phyloP scores from a whole-genome alignment of 345 rosid genomes.

The Acer yangbiense region DNA sequence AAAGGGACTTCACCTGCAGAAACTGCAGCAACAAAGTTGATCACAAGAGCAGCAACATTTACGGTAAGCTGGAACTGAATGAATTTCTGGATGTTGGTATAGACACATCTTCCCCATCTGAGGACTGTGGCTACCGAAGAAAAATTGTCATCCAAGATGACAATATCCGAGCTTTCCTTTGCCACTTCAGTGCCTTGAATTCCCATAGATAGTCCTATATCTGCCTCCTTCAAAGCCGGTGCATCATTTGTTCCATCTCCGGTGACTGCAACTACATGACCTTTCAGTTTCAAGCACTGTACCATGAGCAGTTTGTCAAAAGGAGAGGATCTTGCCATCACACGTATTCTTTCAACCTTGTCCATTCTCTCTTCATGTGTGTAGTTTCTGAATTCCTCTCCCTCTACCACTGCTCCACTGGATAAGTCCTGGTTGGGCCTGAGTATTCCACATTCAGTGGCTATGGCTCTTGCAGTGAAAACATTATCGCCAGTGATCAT shows the following conservation, averaged over 20 bases:
- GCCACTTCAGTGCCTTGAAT: slow-evolving; percentile 82
- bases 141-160: slow-evolving; percentile 76
- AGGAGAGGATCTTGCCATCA: slow-evolving; percentile 85
- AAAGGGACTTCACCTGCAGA: slow-evolving; percentile 72
- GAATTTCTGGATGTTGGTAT: slow-evolving; percentile 74
- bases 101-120: slow-evolving; percentile 81
- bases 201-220: slow-evolving; percentile 80
- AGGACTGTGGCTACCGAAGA: slow-evolving; percentile 63
- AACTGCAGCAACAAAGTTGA: slow-evolving; percentile 72
- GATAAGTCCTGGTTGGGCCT: slow-evolving; percentile 30
- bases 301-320: slow-evolving; percentile 80
- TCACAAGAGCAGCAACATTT: slow-evolving; percentile 64
- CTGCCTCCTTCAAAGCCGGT: slow-evolving; percentile 73
- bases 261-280: slow-evolving; percentile 72
- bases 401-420: slow-evolving; percentile 54
- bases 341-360: slow-evolving; percentile 58
- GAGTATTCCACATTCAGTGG: slow-evolving; percentile 73
- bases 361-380: slow-evolving; percentile 42
- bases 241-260: slow-evolving; percentile 86
- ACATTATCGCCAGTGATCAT: slow-evolving; percentile 86
- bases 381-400: slow-evolving; percentile 54
- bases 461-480: slow-evolving; percentile 80
- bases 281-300: slow-evolving; percentile 63
- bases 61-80: slow-evolving; percentile 80
- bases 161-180: slow-evolving; percentile 79